Conservation (phyloP, 2,329 filamentous ascomycete genomes). For the Diplodia seriata region DNA sequence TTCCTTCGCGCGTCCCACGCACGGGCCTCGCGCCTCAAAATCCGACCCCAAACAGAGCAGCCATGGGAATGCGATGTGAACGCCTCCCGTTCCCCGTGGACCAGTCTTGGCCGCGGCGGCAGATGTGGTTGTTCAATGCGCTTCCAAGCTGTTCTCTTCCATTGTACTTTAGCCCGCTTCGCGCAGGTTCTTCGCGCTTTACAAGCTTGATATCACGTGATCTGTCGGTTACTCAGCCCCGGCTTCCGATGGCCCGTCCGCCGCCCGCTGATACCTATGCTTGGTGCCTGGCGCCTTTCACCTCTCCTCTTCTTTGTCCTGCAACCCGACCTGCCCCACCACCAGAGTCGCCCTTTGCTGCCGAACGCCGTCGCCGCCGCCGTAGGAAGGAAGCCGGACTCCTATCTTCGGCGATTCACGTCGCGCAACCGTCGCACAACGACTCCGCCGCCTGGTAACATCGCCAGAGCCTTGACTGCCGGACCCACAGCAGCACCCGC, state of each 20-base stretch:
- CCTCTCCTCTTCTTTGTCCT: conserved; percentile 27
- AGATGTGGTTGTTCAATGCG: background rate
- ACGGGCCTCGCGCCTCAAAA: conserved; percentile 4
- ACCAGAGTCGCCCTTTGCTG: background rate
- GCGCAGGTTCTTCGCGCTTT: background rate
- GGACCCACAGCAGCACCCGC: background rate
- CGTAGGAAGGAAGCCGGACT: conserved; percentile 12
- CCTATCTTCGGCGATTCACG: background rate
- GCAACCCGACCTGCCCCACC: conserved; percentile 9
- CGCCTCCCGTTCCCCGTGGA: background rate
- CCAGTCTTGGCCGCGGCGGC: background rate
- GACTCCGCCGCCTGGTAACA: background rate
- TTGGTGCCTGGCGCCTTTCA: background rate
- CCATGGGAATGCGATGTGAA: background rate
- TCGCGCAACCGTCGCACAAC: background rate
- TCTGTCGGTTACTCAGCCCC: background rate
- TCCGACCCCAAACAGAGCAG: background rate
- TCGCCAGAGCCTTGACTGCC: background rate
- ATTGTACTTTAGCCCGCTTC: background rate
- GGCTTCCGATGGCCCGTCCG: conserved; percentile 6
- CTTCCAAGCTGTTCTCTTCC: background rate
- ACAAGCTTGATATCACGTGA: conserved; percentile 6
- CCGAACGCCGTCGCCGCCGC: background rate
- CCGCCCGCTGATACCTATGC: conserved; percentile 7
- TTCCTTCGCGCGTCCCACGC: conserved; percentile 27